These are phyloP conservation scores for Cicer bijugum DNA, from an alignment of 306 rosid genomes.

Conservation along the genomic window DNA sequence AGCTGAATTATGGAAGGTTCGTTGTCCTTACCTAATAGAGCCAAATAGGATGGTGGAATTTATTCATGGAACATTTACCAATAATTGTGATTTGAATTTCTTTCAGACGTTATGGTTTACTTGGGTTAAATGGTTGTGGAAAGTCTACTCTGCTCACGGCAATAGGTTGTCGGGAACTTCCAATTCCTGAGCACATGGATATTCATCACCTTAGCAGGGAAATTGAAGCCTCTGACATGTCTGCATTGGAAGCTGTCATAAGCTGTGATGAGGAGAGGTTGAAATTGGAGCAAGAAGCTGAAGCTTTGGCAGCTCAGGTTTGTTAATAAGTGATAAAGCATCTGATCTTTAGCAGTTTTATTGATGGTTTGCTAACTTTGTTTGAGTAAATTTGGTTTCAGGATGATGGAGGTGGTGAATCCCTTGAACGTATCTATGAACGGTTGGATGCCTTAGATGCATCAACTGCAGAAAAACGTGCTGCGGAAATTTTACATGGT, in stretches of 20 bases:
- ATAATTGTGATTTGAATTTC: slow-evolving; percentile 18
- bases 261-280: slow-evolving; percentile 93
- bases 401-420: slow-evolving; percentile 98
- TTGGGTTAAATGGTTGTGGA: slow-evolving; percentile 96
- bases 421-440: slow-evolving; percentile 86
- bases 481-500: slow-evolving; percentile 91
- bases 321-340: slow-evolving; percentile 22
- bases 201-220: slow-evolving; percentile 81
- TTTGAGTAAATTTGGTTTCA: slow-evolving; percentile 36
- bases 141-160: slow-evolving; percentile 89
- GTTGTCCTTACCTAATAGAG: slow-evolving; percentile 8
- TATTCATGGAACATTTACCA: not conserved
- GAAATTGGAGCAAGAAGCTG: slow-evolving; percentile 79
- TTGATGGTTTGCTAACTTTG: slow-evolving; percentile 10
- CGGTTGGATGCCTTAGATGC: slow-evolving; percentile 91
- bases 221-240: slow-evolving; percentile 97
- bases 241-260: slow-evolving; percentile 87
- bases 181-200: slow-evolving; percentile 96
- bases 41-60: not conserved
- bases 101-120: slow-evolving; percentile 90
- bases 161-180: slow-evolving; percentile 86
- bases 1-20: slow-evolving; percentile 95
- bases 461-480: slow-evolving; percentile 95
- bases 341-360: not conserved
- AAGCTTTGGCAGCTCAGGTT: slow-evolving; percentile 55